Percentiles rank a stretch among this genome's conserved stretches.
Evolutionary conservation across 2,329 filamentous ascomycete species (phyloP).

Genomic region (Colletotrichum caudatum): DNA sequence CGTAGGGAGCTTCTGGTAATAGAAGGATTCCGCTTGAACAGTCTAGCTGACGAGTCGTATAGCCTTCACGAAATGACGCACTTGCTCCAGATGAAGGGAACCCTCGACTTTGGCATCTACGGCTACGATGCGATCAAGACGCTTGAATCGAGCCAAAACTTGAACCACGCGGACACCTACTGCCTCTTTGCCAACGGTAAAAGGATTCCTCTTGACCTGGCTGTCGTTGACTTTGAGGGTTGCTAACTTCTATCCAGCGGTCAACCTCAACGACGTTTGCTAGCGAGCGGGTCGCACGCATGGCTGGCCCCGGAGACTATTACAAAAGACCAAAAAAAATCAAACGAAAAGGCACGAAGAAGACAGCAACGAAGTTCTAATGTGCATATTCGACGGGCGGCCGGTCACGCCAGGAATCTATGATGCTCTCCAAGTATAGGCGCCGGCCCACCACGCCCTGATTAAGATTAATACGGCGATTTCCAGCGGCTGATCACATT

Average conservation of each 20-base stretch:
- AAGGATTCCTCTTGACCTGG: neutral
- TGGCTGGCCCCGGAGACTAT: neutral
- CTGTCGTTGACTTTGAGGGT: neutral
- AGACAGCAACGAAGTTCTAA: neutral
- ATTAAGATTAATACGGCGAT: neutral
- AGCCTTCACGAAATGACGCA: conserved; percentile 78
- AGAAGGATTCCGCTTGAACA: neutral
- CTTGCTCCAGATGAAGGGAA: conserved; percentile 66
- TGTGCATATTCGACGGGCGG: conserved; percentile 19
- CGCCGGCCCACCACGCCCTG: neutral
- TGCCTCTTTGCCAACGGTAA: conserved; percentile 41
- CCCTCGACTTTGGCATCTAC: conserved; percentile 47
- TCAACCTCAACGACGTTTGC: conserved; percentile 28
- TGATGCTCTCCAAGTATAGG: conserved; percentile 1
- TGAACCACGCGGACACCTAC: conserved; percentile 43
- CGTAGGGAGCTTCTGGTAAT: conserved; percentile 41
- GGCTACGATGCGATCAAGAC: conserved; percentile 39
- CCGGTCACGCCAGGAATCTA: neutral
- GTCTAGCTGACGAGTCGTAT: conserved; percentile 63
- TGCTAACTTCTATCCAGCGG: neutral
- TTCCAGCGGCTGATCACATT: neutral
- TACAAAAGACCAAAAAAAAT: neutral
- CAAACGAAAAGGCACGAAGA: neutral
- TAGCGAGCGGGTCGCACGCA: neutral
- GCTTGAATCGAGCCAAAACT: conserved; percentile 31